phyloP scores from a whole-genome alignment of 345 rosid species.

The Citrus hindsii region DNA sequence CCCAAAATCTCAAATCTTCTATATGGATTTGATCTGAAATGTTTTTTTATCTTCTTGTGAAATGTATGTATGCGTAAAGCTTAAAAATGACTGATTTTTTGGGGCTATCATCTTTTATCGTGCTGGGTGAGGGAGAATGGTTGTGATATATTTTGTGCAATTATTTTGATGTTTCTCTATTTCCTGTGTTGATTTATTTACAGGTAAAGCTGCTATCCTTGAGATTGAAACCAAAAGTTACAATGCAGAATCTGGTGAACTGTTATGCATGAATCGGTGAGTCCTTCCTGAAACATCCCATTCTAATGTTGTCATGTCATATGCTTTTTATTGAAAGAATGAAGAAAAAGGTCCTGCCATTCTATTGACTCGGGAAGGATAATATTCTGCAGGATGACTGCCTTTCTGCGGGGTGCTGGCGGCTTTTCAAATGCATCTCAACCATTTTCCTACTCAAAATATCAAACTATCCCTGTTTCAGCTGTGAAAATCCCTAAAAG shows the following conservation, averaged over 20 bases:
- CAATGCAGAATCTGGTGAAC: constrained; percentile 62
- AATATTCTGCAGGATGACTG: constrained; percentile 47
- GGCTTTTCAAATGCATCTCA: constrained; percentile 77
- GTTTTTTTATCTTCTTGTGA: neutral
- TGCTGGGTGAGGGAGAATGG: neutral
- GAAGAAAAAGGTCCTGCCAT: neutral
- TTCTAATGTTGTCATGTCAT: neutral
- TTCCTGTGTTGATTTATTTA: constrained; percentile 5
- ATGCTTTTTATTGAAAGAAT: neutral
- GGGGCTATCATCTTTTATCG: neutral
- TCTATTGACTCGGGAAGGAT: constrained; percentile 8
- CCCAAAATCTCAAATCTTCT: neutral
- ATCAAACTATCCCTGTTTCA: constrained; percentile 55
- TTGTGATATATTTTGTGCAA: neutral
- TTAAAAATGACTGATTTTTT: neutral
- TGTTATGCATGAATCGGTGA: constrained; percentile 79
- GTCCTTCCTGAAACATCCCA: constrained; percentile 15
- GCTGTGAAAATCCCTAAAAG: constrained; percentile 64
- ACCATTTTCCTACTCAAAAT: constrained; percentile 69
- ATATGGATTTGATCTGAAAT: neutral
- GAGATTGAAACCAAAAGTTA: constrained; percentile 78
- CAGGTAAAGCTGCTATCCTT: constrained; percentile 89
- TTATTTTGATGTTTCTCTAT: constrained; percentile 2
- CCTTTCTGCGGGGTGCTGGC: constrained; percentile 80
- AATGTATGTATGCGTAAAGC: neutral